A percentile compares a stretch with the other conserved stretches of the same genome.
These are phyloP conservation scores for Papiliotrema flavescens DNA, from an alignment of 1,284 basidiomycete genomes.

Conservation along the genomic window DNA sequence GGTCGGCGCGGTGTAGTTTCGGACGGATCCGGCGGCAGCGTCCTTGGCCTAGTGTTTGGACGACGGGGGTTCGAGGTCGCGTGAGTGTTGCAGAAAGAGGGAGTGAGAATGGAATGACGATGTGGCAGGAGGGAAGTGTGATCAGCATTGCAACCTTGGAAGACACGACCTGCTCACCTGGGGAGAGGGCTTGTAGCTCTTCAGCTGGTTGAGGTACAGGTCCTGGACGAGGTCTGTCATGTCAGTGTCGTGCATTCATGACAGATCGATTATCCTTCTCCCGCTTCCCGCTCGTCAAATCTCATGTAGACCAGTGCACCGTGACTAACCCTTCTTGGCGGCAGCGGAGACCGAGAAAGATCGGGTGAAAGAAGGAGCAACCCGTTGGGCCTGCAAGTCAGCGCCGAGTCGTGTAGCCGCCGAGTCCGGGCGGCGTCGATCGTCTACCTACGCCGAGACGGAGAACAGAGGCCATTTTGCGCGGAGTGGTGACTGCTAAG, in stretches of 20 bases:
- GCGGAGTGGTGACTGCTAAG: slow-evolving; percentile 4
- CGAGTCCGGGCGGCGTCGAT: too few species aligned
- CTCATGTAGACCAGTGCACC: background rate
- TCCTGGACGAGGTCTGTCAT: slow-evolving; percentile 83
- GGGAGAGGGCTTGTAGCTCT: slow-evolving; percentile 70
- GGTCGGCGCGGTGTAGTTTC: slow-evolving; percentile 65
- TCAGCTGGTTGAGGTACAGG: slow-evolving; percentile 84
- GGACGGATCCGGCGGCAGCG: slow-evolving; percentile 76
- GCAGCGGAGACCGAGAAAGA: slow-evolving; percentile 63
- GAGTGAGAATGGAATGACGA: background rate
- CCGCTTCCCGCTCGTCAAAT: background rate
- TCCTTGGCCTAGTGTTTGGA: slow-evolving; percentile 62
- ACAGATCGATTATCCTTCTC: background rate
- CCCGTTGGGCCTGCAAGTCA: slow-evolving; percentile 29
- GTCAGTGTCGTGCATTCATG: background rate
- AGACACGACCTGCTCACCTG: slow-evolving; percentile 44
- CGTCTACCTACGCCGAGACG: slow-evolving; percentile 22
- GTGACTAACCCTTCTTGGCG: slow-evolving; percentile 63
- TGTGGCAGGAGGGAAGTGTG: background rate
- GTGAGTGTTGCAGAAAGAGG: slow-evolving; percentile 3
- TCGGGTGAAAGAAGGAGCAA: slow-evolving; percentile 36
- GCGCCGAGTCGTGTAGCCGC: background rate
- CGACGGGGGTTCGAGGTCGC: background rate
- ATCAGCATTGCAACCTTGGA: slow-evolving; percentile 9
- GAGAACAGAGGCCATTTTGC: slow-evolving; percentile 44